Evolutionary conservation across 2,329 filamentous ascomycete genomes (phyloP).

Genomic region (Cercospora nicotianae): DNA sequence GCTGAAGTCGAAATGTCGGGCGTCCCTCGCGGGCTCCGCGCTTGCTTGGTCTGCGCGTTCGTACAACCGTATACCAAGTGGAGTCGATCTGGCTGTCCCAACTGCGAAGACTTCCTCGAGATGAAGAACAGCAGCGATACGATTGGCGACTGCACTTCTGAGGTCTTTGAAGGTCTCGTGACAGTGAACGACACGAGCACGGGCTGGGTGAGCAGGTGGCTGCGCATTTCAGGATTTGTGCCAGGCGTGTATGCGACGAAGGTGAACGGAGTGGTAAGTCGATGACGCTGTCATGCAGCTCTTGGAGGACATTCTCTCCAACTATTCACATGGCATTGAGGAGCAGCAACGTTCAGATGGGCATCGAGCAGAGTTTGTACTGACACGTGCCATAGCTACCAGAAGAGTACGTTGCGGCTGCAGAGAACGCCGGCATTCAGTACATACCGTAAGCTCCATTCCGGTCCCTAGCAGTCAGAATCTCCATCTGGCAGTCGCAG

Average conservation of each 20-base stretch:
- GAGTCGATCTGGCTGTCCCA: slow-evolving; percentile 83
- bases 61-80: slow-evolving; percentile 83
- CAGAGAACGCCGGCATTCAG: slow-evolving; percentile 61
- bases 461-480: neutral
- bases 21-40: slow-evolving; percentile 70
- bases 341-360: neutral
- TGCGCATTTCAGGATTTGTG: slow-evolving; percentile 84
- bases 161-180: slow-evolving; percentile 67
- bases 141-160: slow-evolving; percentile 70
- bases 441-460: slow-evolving; percentile 56
- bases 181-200: slow-evolving; percentile 75
- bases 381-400: slow-evolving; percentile 48
- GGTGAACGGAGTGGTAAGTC: slow-evolving; percentile 73
- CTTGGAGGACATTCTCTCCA: neutral
- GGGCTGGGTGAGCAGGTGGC: slow-evolving; percentile 97
- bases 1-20: slow-evolving; percentile 48
- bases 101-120: slow-evolving; percentile 91
- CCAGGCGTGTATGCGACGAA: slow-evolving; percentile 91
- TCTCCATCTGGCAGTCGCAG: neutral
- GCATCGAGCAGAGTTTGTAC: neutral
- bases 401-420: slow-evolving; percentile 56
- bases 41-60: slow-evolving; percentile 84
- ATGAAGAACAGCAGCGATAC: slow-evolving; percentile 71
- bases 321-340: neutral
- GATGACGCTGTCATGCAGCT: neutral